Conservation (phyloP, 306 rosid species). For the Rosa persica region DNA sequence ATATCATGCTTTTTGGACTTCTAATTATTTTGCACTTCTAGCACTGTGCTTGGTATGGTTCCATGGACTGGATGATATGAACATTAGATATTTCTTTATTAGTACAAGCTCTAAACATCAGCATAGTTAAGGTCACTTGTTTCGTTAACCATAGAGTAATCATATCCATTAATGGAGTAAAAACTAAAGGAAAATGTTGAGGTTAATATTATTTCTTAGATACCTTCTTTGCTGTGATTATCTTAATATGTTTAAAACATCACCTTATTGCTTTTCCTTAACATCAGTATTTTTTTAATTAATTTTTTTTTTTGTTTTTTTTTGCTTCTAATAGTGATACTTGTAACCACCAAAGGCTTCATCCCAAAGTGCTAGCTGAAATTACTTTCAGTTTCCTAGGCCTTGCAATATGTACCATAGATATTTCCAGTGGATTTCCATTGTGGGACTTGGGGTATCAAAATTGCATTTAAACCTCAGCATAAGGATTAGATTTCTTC, state of each 20-base stretch:
- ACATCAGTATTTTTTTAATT: neutral
- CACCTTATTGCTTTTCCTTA: neutral
- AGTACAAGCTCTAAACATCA: neutral
- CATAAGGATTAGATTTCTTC: neutral
- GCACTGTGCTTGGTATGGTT: conserved; percentile 3
- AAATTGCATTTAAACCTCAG: neutral
- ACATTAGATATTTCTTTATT: neutral
- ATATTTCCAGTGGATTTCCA: neutral
- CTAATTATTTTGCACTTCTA: neutral
- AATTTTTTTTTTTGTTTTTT: neutral
- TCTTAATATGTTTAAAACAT: neutral
- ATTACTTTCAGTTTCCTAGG: neutral
- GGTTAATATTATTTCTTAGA: too few species aligned
- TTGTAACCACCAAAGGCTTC: neutral
- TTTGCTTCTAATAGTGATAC: too few species aligned
- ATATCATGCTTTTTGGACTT: neutral
- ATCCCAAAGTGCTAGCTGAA: conserved; percentile 2
- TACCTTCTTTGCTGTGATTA: neutral
- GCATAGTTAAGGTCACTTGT: neutral
- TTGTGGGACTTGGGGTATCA: neutral
- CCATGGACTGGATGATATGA: neutral
- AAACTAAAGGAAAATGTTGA: neutral
- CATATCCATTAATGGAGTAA: neutral
- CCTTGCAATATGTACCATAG: neutral
- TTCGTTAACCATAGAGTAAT: neutral